Evolutionary conservation across 768 basidiomycete species (phyloP), one percentile per base, ranked within the genome.

Genomic region (Pleurotus sapidus): DNA sequence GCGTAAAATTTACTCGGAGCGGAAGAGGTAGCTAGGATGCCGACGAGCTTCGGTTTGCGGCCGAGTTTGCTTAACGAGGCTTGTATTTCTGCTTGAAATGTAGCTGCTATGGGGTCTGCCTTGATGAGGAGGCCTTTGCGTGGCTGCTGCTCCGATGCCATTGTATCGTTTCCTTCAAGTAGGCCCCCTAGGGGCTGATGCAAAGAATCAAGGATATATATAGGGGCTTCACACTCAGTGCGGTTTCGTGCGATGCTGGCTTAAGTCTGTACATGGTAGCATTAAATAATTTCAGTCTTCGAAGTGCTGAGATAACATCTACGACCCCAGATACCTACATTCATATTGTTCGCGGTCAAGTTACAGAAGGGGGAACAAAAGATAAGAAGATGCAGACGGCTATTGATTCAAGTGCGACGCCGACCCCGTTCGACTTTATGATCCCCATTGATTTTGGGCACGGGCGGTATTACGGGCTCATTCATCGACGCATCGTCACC

Each of bases 21-120:
- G 4, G 87, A 86, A 1, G 87, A 82, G 1, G 94, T 96, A 0
- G 92, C 89, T 23, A 99, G 79, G 63, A 98, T 96, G 1, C 95
- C 96, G 51, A 98, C 87, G 24, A 99, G 80, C 66, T 86, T 91
- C 2, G 94, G 93, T 12, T 72, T 67, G 18, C 74, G 77, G 4
- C 71, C 38, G 30, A 67, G 63, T 47, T 67, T 63, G 14, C 68
- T 63, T 18, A 85, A 74, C 24, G 72, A 71, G 17, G 69, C 49
- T 61, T 81, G 81, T 63, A 95, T 83, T 68, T 93, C 91, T 45
- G 83, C 78, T 11, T 84, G 81, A 67, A 89, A 94, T 2, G 84
- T 70, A 25, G 79, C 78, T 20, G 91, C 88, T 63, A 95, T 85
- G 8, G 81, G 73, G 64, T 93, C 91, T 0, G 89, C 88, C 61